Conservation (phyloP, 2,329 filamentous ascomycete species). For the Ophiostoma sp. region DNA sequence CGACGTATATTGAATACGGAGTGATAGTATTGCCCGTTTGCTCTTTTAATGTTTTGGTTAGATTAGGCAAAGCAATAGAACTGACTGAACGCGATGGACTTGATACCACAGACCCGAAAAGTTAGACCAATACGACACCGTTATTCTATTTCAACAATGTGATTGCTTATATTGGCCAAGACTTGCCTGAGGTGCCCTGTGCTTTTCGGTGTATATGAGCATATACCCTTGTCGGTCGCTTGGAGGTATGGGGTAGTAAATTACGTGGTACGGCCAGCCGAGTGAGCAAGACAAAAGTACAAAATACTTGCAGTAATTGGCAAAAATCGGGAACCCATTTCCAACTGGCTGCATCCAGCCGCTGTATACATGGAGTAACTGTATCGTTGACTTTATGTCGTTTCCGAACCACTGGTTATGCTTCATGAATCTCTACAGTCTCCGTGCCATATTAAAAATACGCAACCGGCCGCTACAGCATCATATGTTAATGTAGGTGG, state of each 20-base stretch:
- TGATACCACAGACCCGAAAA: not conserved
- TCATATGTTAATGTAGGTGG: not conserved
- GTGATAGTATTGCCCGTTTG: not conserved
- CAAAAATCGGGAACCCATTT: not conserved
- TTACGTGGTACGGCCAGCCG: not conserved
- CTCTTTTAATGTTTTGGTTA: not conserved
- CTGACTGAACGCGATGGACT: too few species aligned
- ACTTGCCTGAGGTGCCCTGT: not conserved
- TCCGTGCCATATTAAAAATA: not conserved
- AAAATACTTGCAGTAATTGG: not conserved
- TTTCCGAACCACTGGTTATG: not conserved
- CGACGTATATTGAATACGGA: not conserved
- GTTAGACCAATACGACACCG: not conserved
- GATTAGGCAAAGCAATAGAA: too few species aligned
- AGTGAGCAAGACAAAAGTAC: not conserved
- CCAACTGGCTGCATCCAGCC: not conserved
- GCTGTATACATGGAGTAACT: too few species aligned
- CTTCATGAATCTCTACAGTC: not conserved
- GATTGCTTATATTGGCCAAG: not conserved
- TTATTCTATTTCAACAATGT: not conserved
- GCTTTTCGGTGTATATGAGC: not conserved
- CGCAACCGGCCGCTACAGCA: not conserved
- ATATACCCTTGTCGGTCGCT: not conserved
- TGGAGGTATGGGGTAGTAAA: conserved; percentile 2
- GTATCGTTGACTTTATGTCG: too few species aligned